Evolutionary conservation across 345 rosid genomes (phyloP), one percentile per base, ranked within the genome.

Genomic region (Linum tenue): DNA sequence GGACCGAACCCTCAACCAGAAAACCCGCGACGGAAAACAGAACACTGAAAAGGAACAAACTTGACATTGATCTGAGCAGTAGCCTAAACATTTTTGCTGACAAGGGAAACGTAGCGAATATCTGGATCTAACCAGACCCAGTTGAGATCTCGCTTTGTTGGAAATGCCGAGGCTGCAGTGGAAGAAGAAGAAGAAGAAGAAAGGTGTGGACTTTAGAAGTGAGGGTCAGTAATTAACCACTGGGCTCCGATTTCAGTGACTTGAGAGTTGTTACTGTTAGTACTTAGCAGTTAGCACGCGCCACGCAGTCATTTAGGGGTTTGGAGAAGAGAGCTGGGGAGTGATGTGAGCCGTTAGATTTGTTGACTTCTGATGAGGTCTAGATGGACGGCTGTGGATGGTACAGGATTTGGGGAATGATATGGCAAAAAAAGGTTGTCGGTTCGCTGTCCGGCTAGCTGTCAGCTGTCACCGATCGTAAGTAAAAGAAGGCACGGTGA

Each of bases 1-100:
- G 97, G 72, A 94, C 83, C 55, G 97, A 94, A 51, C 87, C 95
- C 69, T 85, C 75, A 40, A 66, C 67, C 44, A 70, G 37, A 14
- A 64, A 69, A 57, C 70, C 60, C 63, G 58, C 1, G 15, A 65
- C 44, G 44, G 72, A 55, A 60, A 66, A 70, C 60, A 70, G 67
- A 53, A 38, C 62, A 63, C 73, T 66, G 50, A 70, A 31, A 73
- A 76, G 64, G 39, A 71, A 40, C 40, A 82, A 59, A 63, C 65
- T 48, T 65, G 75, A 37, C 14, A 64, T 60, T 37, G 67, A 63
- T 14, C 56, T 60, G 44, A 7, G 16, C 10, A 66, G 36, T 37
- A 22, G 44, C 71, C 69, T 68, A 17, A 59, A 59, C 78, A 78
- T 76, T 64, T 51, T 39, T 11, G 10, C 14, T 17, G 2, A 39